Base-by-base conservation (phyloP, 2,329 filamentous ascomycete species). In the Epichloe amarillans region DNA sequence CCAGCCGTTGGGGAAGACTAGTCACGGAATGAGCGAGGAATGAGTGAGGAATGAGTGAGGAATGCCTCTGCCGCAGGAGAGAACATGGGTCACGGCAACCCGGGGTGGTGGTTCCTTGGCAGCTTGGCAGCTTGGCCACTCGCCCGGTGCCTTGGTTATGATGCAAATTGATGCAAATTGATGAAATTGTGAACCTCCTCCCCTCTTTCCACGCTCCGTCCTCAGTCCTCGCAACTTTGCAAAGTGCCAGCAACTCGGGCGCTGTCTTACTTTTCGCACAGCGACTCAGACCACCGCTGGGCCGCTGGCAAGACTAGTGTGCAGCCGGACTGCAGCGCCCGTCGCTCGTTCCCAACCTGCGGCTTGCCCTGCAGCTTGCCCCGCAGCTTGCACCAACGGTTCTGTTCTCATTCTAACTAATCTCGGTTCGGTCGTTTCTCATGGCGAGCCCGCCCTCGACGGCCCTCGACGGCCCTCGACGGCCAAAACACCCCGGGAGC, bases 401-500 rank as follows among this genome's bases (percentile, higher is more conserved):
- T 6, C 30, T n/a, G 23, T 6, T 23, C 6, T 23, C 23, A 23
- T 30, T 33, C 8, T 30, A 17, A 21, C 26, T 11, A 10, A 30
- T 30, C 26, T 30, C 10, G 26, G 26, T 30, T 30, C 26, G 8
- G 26, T 21, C 17, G 11, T 23, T 23, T 41, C 36, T 5, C 36
- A 11, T 30, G 8, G 26, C 26, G 8, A 30, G 26, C 7, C 17
- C 17, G n/a, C n/a, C 23, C 23, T 23, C 21, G 21, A 23, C 21
- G 21, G n/a, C n/a, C 17, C 17, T 17, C 17, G 17, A 17, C 17
- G 2, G 21, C 23, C 3, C 26, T 30, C 8, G 35, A 15, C 49
- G 37, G 49, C 19, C 30, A 51, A 51, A 47, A 37, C 44, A 12
- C 41, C 40, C 46, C 46, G 37, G 41, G 17, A 19, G 21, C 50